Evolutionary conservation across 345 rosid genomes (phyloP).

Genomic region (Linum lewisii): DNA sequence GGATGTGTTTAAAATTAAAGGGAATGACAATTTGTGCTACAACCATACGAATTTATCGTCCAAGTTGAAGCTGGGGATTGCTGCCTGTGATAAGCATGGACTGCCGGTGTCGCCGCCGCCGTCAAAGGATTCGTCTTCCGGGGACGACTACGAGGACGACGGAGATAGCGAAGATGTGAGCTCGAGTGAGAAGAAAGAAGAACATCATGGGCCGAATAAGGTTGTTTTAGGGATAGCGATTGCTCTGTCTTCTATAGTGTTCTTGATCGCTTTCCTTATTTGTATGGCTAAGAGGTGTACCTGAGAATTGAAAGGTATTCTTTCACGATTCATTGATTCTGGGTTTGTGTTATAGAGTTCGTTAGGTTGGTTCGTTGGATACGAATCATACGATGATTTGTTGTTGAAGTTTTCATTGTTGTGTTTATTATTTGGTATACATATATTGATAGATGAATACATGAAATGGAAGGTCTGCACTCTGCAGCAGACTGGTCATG

Average conservation of each 20-base stretch:
- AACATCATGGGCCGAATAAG: conserved; percentile 9
- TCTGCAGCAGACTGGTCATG: conserved; percentile 12
- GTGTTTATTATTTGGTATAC: conserved; percentile 15
- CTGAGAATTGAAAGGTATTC: conserved; percentile 2
- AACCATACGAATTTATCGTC: conserved; percentile 60
- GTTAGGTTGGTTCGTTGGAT: conserved; percentile 15
- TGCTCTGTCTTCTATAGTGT: conserved; percentile 10
- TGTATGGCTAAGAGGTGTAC: conserved; percentile 6
- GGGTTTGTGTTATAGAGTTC: conserved; percentile 7
- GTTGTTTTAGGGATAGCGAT: conserved; percentile 8
- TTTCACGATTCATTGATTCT: neutral
- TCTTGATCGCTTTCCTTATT: conserved; percentile 12
- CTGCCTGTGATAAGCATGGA: conserved; percentile 81
- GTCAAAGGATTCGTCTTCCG: conserved; percentile 35
- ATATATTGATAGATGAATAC: conserved; percentile 15
- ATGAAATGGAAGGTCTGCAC: neutral
- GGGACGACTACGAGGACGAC: conserved; percentile 17
- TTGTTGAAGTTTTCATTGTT: too few relatives aligned
- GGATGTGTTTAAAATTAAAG: conserved; percentile 62
- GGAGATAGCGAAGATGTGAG: conserved; percentile 17
- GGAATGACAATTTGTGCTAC: conserved; percentile 72
- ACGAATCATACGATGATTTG: conserved; percentile 15
- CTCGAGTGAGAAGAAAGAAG: conserved; percentile 7
- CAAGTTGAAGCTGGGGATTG: conserved; percentile 78
- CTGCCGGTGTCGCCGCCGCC: conserved; percentile 84